Percentiles rank a stretch among this genome's conserved stretches.
Conservation (phyloP, 768 basidiomycete species). For the Asterophora parasitica region DNA sequence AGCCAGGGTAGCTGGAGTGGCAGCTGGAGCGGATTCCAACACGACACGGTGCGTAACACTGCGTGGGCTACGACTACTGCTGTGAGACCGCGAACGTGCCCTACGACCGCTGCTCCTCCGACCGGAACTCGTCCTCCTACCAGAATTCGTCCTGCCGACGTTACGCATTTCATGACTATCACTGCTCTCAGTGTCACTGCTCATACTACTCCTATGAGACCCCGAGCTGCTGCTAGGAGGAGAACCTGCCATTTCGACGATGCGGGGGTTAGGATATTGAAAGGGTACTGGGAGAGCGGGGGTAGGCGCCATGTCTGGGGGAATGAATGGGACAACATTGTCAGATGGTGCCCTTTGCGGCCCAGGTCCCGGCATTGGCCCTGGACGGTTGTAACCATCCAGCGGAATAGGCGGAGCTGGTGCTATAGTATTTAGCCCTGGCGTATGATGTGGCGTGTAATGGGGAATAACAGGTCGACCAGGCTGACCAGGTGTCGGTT, state of each 20-base stretch:
- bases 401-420: conserved; percentile 19
- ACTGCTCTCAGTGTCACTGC: conserved; percentile 1
- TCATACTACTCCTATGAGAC: background rate
- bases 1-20: conserved; percentile 8
- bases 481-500: conserved; percentile 2
- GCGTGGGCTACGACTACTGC: background rate
- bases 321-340: conserved; percentile 14
- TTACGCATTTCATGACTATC: no score
- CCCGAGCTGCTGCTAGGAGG: conserved; percentile 5
- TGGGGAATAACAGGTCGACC: conserved; percentile 14
- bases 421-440: background rate
- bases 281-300: conserved; percentile 3
- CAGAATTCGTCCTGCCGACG: no score
- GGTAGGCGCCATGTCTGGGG: conserved; percentile 4
- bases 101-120: background rate
- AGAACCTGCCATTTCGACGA: background rate
- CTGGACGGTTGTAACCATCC: conserved; percentile 12
- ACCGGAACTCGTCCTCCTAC: background rate
- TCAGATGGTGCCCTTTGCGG: conserved; percentile 8
- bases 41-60: background rate
- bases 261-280: background rate
- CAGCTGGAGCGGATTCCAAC: background rate
- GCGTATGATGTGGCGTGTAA: background rate
- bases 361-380: conserved; percentile 15
- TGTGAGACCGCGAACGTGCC: background rate